These are phyloP conservation scores for Graphilbum fragrans DNA, from an alignment of 2,329 filamentous ascomycete species.

Conservation along the genomic window DNA sequence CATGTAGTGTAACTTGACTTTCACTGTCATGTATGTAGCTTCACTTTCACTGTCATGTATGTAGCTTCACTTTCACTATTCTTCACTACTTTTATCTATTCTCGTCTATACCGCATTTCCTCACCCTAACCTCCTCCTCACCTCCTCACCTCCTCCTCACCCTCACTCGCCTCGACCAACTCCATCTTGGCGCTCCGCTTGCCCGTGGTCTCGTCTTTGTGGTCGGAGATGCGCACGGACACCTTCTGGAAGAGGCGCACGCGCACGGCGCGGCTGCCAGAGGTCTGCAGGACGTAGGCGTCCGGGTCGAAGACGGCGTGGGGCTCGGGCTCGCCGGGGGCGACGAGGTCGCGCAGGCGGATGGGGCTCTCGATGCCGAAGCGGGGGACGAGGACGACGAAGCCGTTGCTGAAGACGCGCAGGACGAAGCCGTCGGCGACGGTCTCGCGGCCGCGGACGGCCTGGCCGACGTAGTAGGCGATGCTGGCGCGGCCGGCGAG, in stretches of 20 bases:
- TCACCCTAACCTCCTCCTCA: neutral
- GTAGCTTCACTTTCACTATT: neutral
- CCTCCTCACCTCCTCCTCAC: neutral
- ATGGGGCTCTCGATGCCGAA: conserved; percentile 95
- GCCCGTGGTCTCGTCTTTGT: conserved; percentile 89
- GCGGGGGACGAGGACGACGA: conserved; percentile 88
- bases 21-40: neutral
- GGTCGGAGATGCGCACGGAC: conserved; percentile 75
- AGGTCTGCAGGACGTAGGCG: conserved; percentile 59
- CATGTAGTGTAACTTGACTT: neutral
- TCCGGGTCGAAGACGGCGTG: conserved; percentile 78
- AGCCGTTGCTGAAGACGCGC: conserved; percentile 94
- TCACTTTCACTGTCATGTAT: neutral
- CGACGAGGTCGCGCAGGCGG: conserved; percentile 66
- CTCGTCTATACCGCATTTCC: too few relatives aligned
- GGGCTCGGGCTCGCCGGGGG: conserved; percentile 49
- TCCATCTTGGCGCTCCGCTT: conserved; percentile 84
- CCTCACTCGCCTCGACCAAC: conserved; percentile 27
- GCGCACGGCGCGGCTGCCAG: conserved; percentile 38
- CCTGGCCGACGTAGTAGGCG: conserved; percentile 96
- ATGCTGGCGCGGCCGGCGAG: conserved; percentile 88
- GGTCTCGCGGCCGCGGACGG: conserved; percentile 63
- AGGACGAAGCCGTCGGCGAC: conserved; percentile 79
- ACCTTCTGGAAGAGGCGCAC: conserved; percentile 91
- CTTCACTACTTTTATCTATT: neutral